Evolutionary conservation across 495 filamentous ascomycete species (phyloP).

Genomic region (Cercophora newfieldiana): DNA sequence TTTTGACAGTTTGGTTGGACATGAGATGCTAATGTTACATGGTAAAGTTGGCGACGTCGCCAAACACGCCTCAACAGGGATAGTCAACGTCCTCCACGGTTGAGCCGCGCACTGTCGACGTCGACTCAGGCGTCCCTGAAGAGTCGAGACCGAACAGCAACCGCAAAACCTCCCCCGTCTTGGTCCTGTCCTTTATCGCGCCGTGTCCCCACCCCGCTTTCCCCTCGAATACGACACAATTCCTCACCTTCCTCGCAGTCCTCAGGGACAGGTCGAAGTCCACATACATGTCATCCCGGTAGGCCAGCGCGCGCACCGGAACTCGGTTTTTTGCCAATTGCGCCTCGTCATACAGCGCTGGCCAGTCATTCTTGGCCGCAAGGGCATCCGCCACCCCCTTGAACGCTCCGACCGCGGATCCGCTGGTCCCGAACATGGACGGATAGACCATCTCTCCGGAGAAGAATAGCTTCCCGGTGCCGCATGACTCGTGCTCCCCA

Average conservation of each 20-base stretch:
- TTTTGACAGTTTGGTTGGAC: too few species aligned
- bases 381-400: constrained; percentile 63
- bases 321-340: constrained; percentile 72
- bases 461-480: constrained; percentile 60
- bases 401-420: constrained; percentile 59
- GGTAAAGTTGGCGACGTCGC: neutral
- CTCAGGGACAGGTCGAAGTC: constrained; percentile 65
- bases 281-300: constrained; percentile 89
- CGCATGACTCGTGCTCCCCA: neutral
- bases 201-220: constrained; percentile 74
- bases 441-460: constrained; percentile 88
- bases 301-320: constrained; percentile 75
- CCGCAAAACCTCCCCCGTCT: constrained; percentile 62
- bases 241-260: constrained; percentile 70
- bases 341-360: constrained; percentile 65
- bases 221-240: constrained; percentile 70
- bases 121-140: neutral
- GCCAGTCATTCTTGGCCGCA: constrained; percentile 66
- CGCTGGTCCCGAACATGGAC: constrained; percentile 35
- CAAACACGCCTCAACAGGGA: neutral
- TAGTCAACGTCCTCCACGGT: neutral
- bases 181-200: constrained; percentile 56
- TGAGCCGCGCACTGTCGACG: neutral
- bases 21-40: too few species aligned
- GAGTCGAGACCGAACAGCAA: constrained; percentile 18